These are phyloP conservation scores for Trifolium dubium DNA, from an alignment of 306 rosid species.

Conservation along the genomic window DNA sequence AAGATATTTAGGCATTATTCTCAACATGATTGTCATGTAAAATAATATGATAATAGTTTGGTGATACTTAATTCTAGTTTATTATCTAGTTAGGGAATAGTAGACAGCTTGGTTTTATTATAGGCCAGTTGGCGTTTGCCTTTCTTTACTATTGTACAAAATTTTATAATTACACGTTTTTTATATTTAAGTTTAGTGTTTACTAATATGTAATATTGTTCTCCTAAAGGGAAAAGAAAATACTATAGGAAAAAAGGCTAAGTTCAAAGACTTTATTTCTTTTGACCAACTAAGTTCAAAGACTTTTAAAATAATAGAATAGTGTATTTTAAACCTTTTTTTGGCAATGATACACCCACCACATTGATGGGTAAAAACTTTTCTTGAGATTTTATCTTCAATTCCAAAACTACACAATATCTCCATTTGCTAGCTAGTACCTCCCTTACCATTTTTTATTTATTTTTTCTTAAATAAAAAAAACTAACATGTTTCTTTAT, in stretches of 20 bases:
- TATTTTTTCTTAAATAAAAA: too few relatives aligned
- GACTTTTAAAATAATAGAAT: background rate
- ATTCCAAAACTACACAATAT: background rate
- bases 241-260: background rate
- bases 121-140: background rate
- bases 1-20: too few relatives aligned
- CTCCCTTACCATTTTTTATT: too few relatives aligned
- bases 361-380: background rate
- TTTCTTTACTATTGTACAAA: background rate
- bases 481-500: too few relatives aligned
- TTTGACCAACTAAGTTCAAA: background rate
- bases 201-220: background rate
- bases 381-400: background rate
- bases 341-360: slow-evolving; percentile 5
- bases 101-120: background rate
- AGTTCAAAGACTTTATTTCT: background rate
- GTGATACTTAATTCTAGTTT: background rate
- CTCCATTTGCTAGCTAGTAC: too few relatives aligned
- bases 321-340: background rate
- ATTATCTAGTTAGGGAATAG: background rate
- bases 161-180: background rate
- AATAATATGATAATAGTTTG: background rate
- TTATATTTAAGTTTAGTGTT: background rate
- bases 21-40: slow-evolving; percentile 3
- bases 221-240: background rate